Base-by-base conservation (phyloP, 1,284 basidiomycete species). In the Sporisorium sorghi region DNA sequence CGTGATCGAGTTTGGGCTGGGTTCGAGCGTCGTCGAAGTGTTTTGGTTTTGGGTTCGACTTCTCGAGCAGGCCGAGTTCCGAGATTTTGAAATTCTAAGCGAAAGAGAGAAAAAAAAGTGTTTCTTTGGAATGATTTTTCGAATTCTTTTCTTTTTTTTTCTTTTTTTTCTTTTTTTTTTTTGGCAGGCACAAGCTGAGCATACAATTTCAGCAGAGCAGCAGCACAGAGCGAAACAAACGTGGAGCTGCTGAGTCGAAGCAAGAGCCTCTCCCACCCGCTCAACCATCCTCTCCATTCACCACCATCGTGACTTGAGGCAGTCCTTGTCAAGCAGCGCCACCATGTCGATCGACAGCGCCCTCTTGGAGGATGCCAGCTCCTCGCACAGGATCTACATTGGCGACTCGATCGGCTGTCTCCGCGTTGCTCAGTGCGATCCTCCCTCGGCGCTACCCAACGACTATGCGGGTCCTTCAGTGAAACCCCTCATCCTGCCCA, bases 381-480 rank as follows among this genome's bases (percentile, higher is more conserved):
- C 63, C 14, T 71, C 73, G 1, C 68, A 77, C 28, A 54, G 75
- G n/a, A 48, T 77, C 58, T 77, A 65, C 58, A 56, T 77, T 17
- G 75, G 54, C 12, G 75, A 77, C 56, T 70, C 71, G 10, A 67
- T 67, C 30, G 75, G 75, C 42, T 70, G 68, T 58, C 68, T 77
- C 24, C 65, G 66, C n/a, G 55, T 77, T 12, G 64, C 58, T 5
- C 71, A 75, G 33, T 68, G 64, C 53, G 49, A 54, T 30, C 57
- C 64, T 12, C 65, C 67, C 11, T 65, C 50, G 17, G 28, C 58
- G 0, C 48, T 73, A 10, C 64, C 64, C 12, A 43, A 50, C 6
- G 57, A 65, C 24, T 71, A 58, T n/a, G 26, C 60, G 0, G 71
- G 71, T 2, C 75, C 75, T 28, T 58, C 54, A 0, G 51, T 77